Conservation (phyloP, 805 yeast genomes). For the Pichia paraexigua region DNA sequence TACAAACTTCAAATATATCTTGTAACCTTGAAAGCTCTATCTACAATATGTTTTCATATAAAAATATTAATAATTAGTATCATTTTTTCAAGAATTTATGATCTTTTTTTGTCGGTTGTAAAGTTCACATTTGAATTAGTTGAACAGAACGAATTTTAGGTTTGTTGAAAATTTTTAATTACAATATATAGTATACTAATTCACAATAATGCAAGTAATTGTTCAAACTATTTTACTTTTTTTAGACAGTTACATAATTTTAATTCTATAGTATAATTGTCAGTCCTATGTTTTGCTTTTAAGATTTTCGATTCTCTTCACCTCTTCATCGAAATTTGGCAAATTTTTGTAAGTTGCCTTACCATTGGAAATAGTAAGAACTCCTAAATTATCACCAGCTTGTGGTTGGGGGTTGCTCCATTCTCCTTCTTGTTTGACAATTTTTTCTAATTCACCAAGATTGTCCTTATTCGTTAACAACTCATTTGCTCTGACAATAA, state of each 20-base stretch:
- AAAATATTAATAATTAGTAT: too few species aligned
- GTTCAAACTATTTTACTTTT: not conserved
- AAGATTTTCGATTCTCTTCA: conserved; percentile 24
- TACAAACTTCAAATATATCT: too few species aligned
- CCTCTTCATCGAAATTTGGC: conserved; percentile 32
- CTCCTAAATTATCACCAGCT: conserved; percentile 40
- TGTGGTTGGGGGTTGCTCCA: conserved; percentile 16
- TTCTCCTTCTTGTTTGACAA: conserved; percentile 14
- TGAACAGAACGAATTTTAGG: too few species aligned
- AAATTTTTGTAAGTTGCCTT: conserved; percentile 38
- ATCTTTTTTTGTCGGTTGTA: too few species aligned
- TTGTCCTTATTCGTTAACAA: not conserved
- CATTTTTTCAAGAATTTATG: too few species aligned
- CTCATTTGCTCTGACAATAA: conserved; percentile 6
- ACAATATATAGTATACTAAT: too few species aligned
- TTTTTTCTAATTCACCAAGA: conserved; percentile 18
- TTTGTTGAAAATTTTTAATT: too few species aligned
- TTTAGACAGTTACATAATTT: not conserved
- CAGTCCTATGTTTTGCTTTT: conserved; percentile 6
- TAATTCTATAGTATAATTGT: not conserved
- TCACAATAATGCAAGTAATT: too few species aligned
- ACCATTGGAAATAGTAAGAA: conserved; percentile 37
- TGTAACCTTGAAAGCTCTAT: too few species aligned
- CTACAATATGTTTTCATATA: too few species aligned
- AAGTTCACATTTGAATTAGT: too few species aligned